Evolutionary conservation across 495 filamentous ascomycete genomes (phyloP), one percentile per base, ranked within the genome.

Genomic region (Talaromyces nanjingensis): DNA sequence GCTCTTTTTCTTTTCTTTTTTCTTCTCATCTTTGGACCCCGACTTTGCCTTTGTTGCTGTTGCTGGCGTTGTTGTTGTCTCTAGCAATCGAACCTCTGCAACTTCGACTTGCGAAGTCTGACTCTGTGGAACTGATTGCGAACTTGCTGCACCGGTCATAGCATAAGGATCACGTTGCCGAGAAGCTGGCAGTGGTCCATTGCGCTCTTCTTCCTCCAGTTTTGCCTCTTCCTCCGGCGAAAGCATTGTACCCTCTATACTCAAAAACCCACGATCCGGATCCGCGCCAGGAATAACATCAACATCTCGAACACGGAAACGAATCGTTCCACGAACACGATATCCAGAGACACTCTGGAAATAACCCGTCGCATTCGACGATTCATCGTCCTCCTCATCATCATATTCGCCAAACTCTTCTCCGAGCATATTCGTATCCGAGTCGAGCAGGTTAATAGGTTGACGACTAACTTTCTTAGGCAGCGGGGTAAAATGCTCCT

Each of bases 191-290:
- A 68, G 25, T 4, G 68, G 55, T 0, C 78, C 77, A 63, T 71
- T 67, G 12, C 68, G 65, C 66, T 83, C 81, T 20, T 76, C 68
- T 59, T 75, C 69, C 4, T 74, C 27, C 6, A 83, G 65, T 49
- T 68, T 65, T 9, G 66, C 67, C 64, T 84, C 81, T 52, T 83
- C 81, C 27, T 79, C 79, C 3, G 71, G 70, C 4, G 67, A 66
- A 37, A 91, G 74, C 77, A 91, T 82, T 22, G 86, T 89, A 5
- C 88, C 89, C 68, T 89, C 86, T 60, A 92, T 87, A 64, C 82
- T 86, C 66, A 90, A 65, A 69, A 89, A 87, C 0, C 85, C 82
- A 61, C 76, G 77, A 63, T 87, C 83, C 59, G 81, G 76, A 63
- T 86, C 82, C 31, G 80, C 78, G 34, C 80, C 82, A 2, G 83